Evolutionary conservation across 192 early-diverging fungal species (phyloP), one percentile per base, ranked within the genome.

Genomic region (Backusella circina): DNA sequence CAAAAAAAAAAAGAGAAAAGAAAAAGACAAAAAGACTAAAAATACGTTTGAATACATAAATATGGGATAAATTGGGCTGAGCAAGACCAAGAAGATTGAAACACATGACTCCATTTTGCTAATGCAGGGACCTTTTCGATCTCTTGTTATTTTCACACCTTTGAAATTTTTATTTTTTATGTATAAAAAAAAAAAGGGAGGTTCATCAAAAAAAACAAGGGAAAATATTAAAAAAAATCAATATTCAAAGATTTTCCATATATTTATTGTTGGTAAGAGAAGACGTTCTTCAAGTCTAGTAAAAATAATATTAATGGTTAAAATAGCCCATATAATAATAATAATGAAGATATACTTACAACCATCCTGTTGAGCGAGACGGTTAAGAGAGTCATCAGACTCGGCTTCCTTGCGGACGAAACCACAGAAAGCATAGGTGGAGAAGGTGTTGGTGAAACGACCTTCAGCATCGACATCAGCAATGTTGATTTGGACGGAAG

Each of bases 401-500:
- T 99, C 96, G 72, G 91, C 94, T 71, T 90, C 83, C 82, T 90
- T 83, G 82, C 98, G 93, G 80, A 99, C 91, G 84, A 93, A 93
- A 74, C 98, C 98, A 80, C 89, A 93, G 82, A 99, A 88, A 67
- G 94, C 95, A 85, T 93, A 96, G 86, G 93, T 93, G 85, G 92
- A 88, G 90, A 84, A 90, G 81, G 86, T 79, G 71, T 92, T 92
- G 69, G 87, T 91, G 81, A 88, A 80, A 75, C 86, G 88, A 78
- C 96, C 96, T 70, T 87, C 88, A 73, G 90, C 94, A 81, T 98
- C 92, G 73, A 98, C 96, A 75, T 95, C 94, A 75, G 86, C 96
- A 80, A 98, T 85, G 93, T 96, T 98, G 90, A 99, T 90, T 88
- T 98, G 98, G 87, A 99, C 93, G 41, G 96, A 91, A 71, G 97